Base-by-base conservation (phyloP, 805 yeast species). In the Kregervanrija pseudodelftensis region DNA sequence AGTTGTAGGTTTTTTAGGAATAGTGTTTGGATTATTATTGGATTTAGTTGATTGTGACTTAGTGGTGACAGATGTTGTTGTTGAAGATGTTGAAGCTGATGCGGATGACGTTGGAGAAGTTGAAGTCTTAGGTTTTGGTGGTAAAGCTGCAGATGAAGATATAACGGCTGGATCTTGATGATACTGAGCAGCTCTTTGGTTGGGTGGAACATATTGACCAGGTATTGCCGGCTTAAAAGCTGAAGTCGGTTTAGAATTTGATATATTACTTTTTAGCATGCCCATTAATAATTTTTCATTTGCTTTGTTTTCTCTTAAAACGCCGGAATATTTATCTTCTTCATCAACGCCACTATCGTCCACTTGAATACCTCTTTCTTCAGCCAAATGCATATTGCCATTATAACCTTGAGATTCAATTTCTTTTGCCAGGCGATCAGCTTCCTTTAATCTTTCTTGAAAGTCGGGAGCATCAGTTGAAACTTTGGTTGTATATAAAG, bases 261-360 rank as follows among this genome's bases (percentile, higher is more conserved):
- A 14, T 33, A 28, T 16, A n/a, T 16, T 17, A 11, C 12, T 37
- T 45, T 37, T 43, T 34, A 63, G 48, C 57, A 61, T 53, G 11
- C 54, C 61, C 58, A 61, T 51, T 30, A 61, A 46, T 33, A 56
- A 47, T 28, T 45, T 42, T 13, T 44, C 48, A 17, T 53, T 50
- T 14, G 49, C 33, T 11, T 41, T 13, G 15, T 33, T 38, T 45
- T 79, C 70, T 57, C 93, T 77, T 47, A 75, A 80, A 38, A 89
- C 99, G 41, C 97, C 97, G 4, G 96, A 88, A 60, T 90, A 93
- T 64, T 85, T 85, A 63, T 90, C 96, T 64, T 93, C 99, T 67
- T 93, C 99, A 64, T 93, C 98, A 53, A 86, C 53, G 13, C 95
- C 95, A 48, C 85, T 77, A 58, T 86, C 96, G 60, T 86, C 95